A percentile compares a stretch with the other conserved stretches of the same genome.
phyloP scores from a whole-genome alignment of 108 stramenopile genomes.

The Cyclostephanos invisitatus region DNA sequence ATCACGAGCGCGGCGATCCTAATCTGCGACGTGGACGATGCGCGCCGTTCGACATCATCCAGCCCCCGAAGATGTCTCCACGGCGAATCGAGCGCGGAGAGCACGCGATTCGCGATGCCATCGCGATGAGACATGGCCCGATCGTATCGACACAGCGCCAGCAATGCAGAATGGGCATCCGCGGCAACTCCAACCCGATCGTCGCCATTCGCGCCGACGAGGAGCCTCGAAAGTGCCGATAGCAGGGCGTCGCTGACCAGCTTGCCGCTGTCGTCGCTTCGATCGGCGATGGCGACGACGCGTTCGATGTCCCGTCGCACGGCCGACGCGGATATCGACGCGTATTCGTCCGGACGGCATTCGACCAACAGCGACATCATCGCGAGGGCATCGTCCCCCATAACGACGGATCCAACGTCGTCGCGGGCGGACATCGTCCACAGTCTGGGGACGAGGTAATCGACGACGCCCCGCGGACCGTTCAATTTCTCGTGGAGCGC shows the following conservation, averaged over 20 bases:
- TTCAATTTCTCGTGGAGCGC: conserved; percentile 31
- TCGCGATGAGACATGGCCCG: background rate
- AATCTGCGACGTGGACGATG: conserved; percentile 24
- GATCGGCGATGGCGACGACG: conserved; percentile 2
- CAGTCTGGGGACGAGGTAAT: conserved; percentile 14
- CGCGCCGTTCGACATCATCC: conserved; percentile 11
- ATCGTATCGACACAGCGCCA: conserved; percentile 31
- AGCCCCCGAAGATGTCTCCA: conserved; percentile 34
- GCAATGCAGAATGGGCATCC: conserved; percentile 28
- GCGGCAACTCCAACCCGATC: conserved; percentile 34
- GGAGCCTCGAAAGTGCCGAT: conserved; percentile 23
- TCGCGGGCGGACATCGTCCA: conserved; percentile 14
- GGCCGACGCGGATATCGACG: conserved; percentile 14
- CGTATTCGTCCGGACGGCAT: conserved; percentile 19
- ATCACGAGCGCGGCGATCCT: conserved; percentile 42
- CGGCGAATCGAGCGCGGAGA: conserved; percentile 11
- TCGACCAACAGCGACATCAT: conserved; percentile 31
- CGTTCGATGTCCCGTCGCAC: conserved; percentile 33
- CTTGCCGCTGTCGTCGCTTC: background rate
- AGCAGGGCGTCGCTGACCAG: conserved; percentile 34
- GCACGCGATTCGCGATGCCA: conserved; percentile 9
- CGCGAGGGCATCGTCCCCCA: conserved; percentile 26
- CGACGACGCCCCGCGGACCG: conserved; percentile 30
- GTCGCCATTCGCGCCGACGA: conserved; percentile 31
- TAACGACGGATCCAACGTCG: background rate